Percentiles rank a stretch among this genome's conserved stretches.
Conservation (phyloP, 108 stramenopile genomes). For the Pseudonitzschia delicatissima region DNA sequence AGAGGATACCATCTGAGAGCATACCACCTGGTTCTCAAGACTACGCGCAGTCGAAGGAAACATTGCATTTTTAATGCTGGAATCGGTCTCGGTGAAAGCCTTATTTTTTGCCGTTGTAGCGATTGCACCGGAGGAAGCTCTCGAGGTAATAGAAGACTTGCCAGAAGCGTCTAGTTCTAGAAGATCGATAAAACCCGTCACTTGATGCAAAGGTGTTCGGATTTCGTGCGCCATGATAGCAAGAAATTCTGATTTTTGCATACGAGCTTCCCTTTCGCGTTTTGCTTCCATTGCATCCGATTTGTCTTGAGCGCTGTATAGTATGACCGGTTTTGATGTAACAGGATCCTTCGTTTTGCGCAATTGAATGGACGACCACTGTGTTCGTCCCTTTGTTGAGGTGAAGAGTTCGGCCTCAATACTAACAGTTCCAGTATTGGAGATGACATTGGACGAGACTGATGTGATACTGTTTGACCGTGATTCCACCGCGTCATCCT, state of each 20-base stretch:
- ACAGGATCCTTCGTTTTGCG: constrained; percentile 40
- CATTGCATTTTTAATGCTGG: background rate
- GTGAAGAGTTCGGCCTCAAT: constrained; percentile 28
- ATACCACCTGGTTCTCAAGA: too few species aligned
- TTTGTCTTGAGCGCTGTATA: constrained; percentile 33
- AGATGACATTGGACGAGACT: background rate
- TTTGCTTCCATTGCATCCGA: constrained; percentile 29
- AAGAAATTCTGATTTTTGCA: constrained; percentile 30
- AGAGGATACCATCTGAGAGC: background rate
- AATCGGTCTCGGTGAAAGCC: background rate
- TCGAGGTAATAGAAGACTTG: background rate
- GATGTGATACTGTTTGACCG: background rate
- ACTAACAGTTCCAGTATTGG: constrained; percentile 12
- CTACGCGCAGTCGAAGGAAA: background rate
- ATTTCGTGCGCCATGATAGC: constrained; percentile 60
- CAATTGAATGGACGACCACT: constrained; percentile 38
- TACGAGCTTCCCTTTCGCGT: constrained; percentile 27
- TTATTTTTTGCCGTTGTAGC: background rate
- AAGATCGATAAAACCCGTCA: constrained; percentile 62
- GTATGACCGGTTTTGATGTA: constrained; percentile 24
- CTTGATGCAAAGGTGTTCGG: constrained; percentile 64
- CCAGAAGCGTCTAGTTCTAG: constrained; percentile 24
- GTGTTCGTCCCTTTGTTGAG: constrained; percentile 10
- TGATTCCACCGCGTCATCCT: background rate
- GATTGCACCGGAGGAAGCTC: background rate